Evolutionary conservation across 1,139 yeast genomes (phyloP).

Genomic region (Pneumocystis sp.): DNA sequence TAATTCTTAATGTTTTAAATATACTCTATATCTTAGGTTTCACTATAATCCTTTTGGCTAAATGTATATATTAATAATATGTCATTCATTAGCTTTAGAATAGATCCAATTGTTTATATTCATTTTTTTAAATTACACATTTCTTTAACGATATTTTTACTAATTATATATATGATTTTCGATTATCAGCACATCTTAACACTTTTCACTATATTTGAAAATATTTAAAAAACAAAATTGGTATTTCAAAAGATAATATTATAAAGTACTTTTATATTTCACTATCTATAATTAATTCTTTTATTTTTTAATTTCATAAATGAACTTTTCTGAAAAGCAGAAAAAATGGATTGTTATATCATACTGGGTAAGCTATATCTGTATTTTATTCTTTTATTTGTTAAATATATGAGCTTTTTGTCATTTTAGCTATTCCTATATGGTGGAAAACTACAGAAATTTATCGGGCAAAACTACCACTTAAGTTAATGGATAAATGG

Average conservation of each 20-base stretch:
- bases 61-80: too few species aligned
- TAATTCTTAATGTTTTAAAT: not conserved
- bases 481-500: slow-evolving; percentile 34
- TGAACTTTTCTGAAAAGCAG: not conserved
- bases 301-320: not conserved
- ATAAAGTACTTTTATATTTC: too few species aligned
- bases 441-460: slow-evolving; percentile 60
- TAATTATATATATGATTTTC: too few species aligned
- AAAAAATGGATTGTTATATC: not conserved
- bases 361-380: not conserved
- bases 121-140: too few species aligned
- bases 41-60: not conserved
- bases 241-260: not conserved
- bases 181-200: too few species aligned
- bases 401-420: not conserved
- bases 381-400: not conserved
- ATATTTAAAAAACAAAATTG: too few species aligned
- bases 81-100: not conserved
- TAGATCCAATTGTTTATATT: not conserved
- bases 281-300: not conserved
- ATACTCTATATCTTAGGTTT: not conserved
- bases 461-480: slow-evolving; percentile 61
- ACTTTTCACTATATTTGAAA: too few species aligned
- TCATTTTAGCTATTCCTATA: slow-evolving; percentile 55
- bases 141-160: too few species aligned